Base-by-base conservation (phyloP, 1,139 yeast species). In the Blastobotrys ciferrii region DNA sequence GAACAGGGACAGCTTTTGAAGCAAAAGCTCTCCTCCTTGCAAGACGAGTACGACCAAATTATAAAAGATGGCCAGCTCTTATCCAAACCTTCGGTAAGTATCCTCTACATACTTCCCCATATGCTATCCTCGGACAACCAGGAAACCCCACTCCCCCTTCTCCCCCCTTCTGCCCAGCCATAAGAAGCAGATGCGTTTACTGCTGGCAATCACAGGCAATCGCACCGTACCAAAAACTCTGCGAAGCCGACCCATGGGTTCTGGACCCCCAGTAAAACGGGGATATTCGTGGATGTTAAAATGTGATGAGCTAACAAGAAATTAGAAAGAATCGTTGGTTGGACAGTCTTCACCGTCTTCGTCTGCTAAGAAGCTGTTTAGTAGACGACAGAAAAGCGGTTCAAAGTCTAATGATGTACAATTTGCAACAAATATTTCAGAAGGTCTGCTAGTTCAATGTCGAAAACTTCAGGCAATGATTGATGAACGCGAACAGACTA, bases 341-440 rank as follows among this genome's bases (percentile, higher is more conserved):
- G 23, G 20, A 12, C 33, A 11, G 33, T 13, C 33, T 6, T 11
- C 33, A 15, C 18, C 20, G 15, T 23, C 28, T 23, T 23, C 28
- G 9, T 23, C 28, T n/a, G n/a, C n/a, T 23, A 33, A 33, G 15
- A 33, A 33, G 38, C 38, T 33, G 12, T 33, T 33, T 12, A 17
- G 38, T 33, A 33, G 38, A 14, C 13, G 17, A 17, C 15, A 14
- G 5, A 31, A 31, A 12, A 14, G 11, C 11, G 20, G 47, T 50
- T 49, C 57, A 7, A 47, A 54, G 43, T 35, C 57, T n/a, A 53
- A 81, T 58, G 92, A 87, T 56, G 80, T 87, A 71, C 81, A 83
- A 58, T 88, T 88, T 64, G 87, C 87, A 3, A 85, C 89, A 48
- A 94, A 88, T 1, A 70, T 89, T 53, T 85, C 94, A 66, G 95